A percentile compares a stretch with the other conserved stretches of the same genome.
Conservation (phyloP, 495 filamentous ascomycete genomes). For the Lepraria neglecta region DNA sequence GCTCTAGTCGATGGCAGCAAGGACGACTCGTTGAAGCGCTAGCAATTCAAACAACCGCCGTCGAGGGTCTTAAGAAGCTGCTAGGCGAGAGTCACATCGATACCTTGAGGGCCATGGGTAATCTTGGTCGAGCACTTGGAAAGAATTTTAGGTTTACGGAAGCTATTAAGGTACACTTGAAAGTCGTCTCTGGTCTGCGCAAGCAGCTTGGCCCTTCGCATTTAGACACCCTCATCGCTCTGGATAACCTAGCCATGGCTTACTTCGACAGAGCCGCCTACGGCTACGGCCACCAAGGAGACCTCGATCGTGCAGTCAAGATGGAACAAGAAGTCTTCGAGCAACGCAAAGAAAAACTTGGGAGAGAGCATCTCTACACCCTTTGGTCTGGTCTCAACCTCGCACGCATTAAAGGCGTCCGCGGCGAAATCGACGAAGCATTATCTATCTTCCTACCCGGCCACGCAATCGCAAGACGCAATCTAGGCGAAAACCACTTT, state of each 20-base stretch:
- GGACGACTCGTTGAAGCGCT: constrained; percentile 31
- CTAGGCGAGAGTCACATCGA: constrained; percentile 27
- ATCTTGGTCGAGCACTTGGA: constrained; percentile 24
- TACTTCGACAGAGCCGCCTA: constrained; percentile 20
- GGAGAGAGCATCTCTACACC: constrained; percentile 31
- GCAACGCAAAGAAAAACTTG: constrained; percentile 24
- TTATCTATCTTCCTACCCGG: constrained; percentile 19
- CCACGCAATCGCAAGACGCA: constrained; percentile 21
- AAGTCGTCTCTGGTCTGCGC: constrained; percentile 31
- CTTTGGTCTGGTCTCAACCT: constrained; percentile 27
- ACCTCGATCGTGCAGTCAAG: constrained; percentile 20
- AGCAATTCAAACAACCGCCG: constrained; percentile 29
- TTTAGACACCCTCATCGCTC: constrained; percentile 31
- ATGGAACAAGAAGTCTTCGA: constrained; percentile 20
- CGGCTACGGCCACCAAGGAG: constrained; percentile 21
- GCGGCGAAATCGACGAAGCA: constrained; percentile 23
- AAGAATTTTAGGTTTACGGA: constrained; percentile 27
- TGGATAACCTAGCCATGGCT: constrained; percentile 29
- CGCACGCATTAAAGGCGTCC: constrained; percentile 25
- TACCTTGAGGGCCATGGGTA: constrained; percentile 30
- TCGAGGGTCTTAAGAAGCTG: constrained; percentile 23
- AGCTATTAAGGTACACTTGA: constrained; percentile 25
- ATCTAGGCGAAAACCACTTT: constrained; percentile 26
- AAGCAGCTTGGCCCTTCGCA: constrained; percentile 32
- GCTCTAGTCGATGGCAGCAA: constrained; percentile 21